Conservation (phyloP, 2,329 filamentous ascomycete genomes). For the Calonectria montana region DNA sequence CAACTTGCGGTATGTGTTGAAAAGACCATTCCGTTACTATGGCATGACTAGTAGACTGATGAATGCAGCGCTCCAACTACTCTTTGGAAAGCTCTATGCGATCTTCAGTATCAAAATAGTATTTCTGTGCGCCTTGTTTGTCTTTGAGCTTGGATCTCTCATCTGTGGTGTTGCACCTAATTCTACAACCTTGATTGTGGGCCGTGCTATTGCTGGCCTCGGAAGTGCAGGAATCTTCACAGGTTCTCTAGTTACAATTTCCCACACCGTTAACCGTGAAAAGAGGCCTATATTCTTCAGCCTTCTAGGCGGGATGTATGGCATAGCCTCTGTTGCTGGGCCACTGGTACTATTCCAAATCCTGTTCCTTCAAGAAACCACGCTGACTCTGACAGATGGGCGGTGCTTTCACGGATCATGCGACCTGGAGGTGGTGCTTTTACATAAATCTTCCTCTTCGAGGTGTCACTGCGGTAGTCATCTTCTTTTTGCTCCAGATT, state of each 20-base stretch:
- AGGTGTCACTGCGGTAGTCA: slow-evolving; percentile 43
- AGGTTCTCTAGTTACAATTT: slow-evolving; percentile 61
- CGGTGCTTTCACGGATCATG: slow-evolving; percentile 47
- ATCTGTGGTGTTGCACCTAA: slow-evolving; percentile 59
- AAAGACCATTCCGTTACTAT: not conserved
- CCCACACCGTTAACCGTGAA: slow-evolving; percentile 47
- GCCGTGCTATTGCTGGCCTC: slow-evolving; percentile 59
- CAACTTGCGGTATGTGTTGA: not conserved
- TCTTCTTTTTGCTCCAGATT: slow-evolving; percentile 43
- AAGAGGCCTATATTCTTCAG: slow-evolving; percentile 46
- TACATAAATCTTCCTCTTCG: slow-evolving; percentile 42
- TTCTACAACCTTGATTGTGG: slow-evolving; percentile 59
- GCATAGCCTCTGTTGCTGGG: slow-evolving; percentile 45
- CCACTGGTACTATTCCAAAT: slow-evolving; percentile 32
- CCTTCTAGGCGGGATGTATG: slow-evolving; percentile 45
- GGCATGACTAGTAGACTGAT: not conserved
- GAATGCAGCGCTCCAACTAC: slow-evolving; percentile 32
- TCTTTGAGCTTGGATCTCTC: slow-evolving; percentile 65
- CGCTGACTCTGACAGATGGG: slow-evolving; percentile 32
- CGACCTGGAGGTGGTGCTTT: slow-evolving; percentile 34
- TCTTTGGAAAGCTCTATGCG: slow-evolving; percentile 57
- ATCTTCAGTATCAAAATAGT: slow-evolving; percentile 61
- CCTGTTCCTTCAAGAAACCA: not conserved
- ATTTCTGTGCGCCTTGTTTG: slow-evolving; percentile 58
- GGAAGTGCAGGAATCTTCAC: slow-evolving; percentile 59